These are phyloP conservation scores for Krasilnikovozyma curviuscula DNA, from an alignment of 768 basidiomycete genomes.

Conservation along the genomic window DNA sequence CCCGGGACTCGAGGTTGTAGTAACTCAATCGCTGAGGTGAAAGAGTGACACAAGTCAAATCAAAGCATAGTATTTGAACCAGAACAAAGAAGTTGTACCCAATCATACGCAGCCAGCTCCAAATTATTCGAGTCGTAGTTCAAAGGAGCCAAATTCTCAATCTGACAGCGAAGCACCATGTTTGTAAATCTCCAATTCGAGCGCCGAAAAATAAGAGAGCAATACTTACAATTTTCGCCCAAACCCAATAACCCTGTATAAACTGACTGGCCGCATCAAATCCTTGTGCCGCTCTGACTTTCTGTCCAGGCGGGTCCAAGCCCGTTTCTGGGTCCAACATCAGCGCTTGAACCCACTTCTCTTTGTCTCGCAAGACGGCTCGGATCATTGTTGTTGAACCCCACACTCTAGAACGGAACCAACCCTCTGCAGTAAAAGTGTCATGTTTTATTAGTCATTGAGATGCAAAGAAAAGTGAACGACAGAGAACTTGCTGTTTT, in stretches of 20 bases:
- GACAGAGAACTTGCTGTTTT: conserved; percentile 55
- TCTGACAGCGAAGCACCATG: not conserved
- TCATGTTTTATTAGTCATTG: no score
- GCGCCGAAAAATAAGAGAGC: not conserved
- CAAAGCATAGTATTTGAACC: conserved; percentile 60
- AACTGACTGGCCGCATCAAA: conserved; percentile 73
- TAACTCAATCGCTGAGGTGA: conserved; percentile 28
- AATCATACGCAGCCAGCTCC: conserved; percentile 51
- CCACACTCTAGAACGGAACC: conserved; percentile 72
- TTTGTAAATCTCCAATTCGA: not conserved
- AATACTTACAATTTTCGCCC: conserved; percentile 32
- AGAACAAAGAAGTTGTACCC: conserved; percentile 32
- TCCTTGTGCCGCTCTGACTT: conserved; percentile 79
- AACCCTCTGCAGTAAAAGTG: no score
- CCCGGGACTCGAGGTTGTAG: conserved; percentile 63
- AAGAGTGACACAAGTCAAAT: conserved; percentile 58
- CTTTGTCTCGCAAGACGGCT: conserved; percentile 16
- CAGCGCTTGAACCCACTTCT: conserved; percentile 76
- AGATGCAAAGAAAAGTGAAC: no score
- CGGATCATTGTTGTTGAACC: conserved; percentile 26
- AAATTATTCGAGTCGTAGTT: conserved; percentile 85
- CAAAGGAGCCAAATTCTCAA: conserved; percentile 74
- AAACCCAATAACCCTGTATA: conserved; percentile 77
- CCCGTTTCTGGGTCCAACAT: conserved; percentile 82
- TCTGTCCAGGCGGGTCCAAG: conserved; percentile 64